These are phyloP conservation scores for Solanum commersonii DNA, from an alignment of 257 asterid species.

Conservation along the genomic window DNA sequence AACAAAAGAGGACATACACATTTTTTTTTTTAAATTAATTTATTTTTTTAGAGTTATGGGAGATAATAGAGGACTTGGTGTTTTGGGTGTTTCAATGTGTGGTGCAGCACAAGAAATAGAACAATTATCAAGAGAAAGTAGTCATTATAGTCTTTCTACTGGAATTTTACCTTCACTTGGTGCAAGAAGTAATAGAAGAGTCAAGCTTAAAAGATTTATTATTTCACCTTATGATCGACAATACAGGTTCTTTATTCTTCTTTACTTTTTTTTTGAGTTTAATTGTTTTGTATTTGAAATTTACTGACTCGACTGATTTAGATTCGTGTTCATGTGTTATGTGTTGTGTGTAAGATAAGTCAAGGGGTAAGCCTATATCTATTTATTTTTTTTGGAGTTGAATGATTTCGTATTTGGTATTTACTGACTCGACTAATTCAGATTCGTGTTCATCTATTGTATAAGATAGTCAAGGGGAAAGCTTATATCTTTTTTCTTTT, in stretches of 20 bases:
- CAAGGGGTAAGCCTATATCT: neutral
- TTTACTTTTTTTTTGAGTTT: neutral
- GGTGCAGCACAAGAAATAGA: constrained; percentile 33
- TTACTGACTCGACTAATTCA: neutral
- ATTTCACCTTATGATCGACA: constrained; percentile 38
- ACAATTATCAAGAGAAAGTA: constrained; percentile 33
- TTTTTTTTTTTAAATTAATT: neutral
- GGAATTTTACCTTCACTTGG: constrained; percentile 57
- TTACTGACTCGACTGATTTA: neutral
- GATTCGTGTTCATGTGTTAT: neutral
- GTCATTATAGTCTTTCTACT: constrained; percentile 34
- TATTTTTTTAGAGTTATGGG: neutral
- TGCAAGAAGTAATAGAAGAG: constrained; percentile 34
- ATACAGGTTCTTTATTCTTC: constrained; percentile 17
- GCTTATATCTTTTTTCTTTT: neutral
- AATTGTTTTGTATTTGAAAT: too few relatives aligned
- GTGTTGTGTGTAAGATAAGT: neutral
- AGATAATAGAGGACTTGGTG: neutral
- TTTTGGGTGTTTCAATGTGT: constrained; percentile 36
- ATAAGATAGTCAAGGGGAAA: neutral
- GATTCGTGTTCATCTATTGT: neutral
- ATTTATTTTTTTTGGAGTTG: neutral
- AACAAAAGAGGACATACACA: neutral
- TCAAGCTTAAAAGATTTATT: constrained; percentile 24
- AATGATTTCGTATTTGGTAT: fast-evolving